phyloP scores from a whole-genome alignment of 2,329 filamentous ascomycete species.

The Aureobasidium namibiae region DNA sequence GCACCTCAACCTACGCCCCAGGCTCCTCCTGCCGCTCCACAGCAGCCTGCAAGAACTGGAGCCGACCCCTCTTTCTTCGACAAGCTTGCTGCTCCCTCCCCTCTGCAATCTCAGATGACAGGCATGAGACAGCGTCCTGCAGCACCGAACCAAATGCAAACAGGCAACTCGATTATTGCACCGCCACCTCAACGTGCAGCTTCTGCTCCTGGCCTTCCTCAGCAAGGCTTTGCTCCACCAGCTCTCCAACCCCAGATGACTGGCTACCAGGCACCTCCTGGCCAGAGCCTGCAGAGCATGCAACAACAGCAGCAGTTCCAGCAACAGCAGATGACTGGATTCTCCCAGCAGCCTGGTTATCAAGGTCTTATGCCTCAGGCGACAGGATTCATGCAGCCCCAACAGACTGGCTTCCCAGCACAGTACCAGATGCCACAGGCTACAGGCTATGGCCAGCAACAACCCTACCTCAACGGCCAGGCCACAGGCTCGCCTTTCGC shows the following conservation, averaged over 20 bases:
- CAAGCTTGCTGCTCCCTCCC: constrained; percentile 35
- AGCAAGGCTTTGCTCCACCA: constrained; percentile 60
- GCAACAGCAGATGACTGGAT: constrained; percentile 29
- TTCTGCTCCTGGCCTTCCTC: constrained; percentile 67
- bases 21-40: constrained; percentile 30
- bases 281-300: constrained; percentile 70
- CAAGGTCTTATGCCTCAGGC: constrained; percentile 31
- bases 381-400: constrained; percentile 36
- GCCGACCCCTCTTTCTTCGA: constrained; percentile 42
- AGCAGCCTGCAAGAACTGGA: constrained; percentile 27
- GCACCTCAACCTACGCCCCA: constrained; percentile 37
- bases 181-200: constrained; percentile 74
- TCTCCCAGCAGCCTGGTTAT: constrained; percentile 29
- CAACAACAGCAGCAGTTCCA: constrained; percentile 30
- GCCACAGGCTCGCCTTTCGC: constrained; percentile 45
- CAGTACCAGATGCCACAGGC: constrained; percentile 27
- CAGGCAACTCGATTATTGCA: constrained; percentile 54
- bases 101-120: constrained; percentile 28
- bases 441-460: constrained; percentile 35
- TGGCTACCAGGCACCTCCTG: constrained; percentile 55
- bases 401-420: constrained; percentile 25
- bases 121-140: constrained; percentile 20
- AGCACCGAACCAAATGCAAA: constrained; percentile 18
- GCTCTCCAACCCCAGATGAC: constrained; percentile 80
- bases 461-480: constrained; percentile 41